Base-by-base conservation (phyloP, 2,329 filamentous ascomycete genomes). In the Alternaria angustiovoidea region DNA sequence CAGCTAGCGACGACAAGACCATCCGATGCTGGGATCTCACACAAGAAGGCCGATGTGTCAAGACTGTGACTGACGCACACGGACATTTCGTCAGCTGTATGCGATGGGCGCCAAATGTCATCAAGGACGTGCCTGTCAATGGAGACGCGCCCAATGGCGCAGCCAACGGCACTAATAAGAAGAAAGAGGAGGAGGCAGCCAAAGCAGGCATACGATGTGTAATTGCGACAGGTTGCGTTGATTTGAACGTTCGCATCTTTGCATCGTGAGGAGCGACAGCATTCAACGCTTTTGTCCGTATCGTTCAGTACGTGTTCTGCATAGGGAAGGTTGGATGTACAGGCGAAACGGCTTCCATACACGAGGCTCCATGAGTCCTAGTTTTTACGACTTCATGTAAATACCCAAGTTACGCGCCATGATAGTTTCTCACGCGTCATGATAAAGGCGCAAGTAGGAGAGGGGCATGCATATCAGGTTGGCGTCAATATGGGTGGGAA, bases 1-100 rank as follows among this genome's bases (percentile, higher is more conserved):
- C 90, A 7, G 92, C 91, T 20, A 87, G 90, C 16, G 94, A 98
- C 76, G 94, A 98, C 81, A 96, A 95, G 81, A 94, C 92, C 5
- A 84, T 98, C 61, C 86, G 94, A 56, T 97, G 94, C 82, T 98
- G 94, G 94, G 94, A 98, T 81, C 82, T 98, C 26, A 86, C 87
- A 26, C 94, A 98, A 75, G 93, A 96, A 76, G 92, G 92, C 42
- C 94, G 93, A 73, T 94, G 93, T 70, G 93, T 97, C 67, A 94
- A 94, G 79, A 89, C 88, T 0, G 81, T 98, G 16, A 84, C 85
- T 38, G 91, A 93, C 64, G 89, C 88, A 0, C 93, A 96, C 75
- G 88, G 86, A 5, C 93, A 93, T 74, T 97, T 98, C 72, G 87
- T 97, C 51, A 93, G 88, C 61, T 94, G 91, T 74, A 84, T 97